A percentile compares a stretch with the other conserved stretches of the same genome.
Conservation (phyloP, 2,329 filamentous ascomycete species). For the Lachnellula occidentalis region DNA sequence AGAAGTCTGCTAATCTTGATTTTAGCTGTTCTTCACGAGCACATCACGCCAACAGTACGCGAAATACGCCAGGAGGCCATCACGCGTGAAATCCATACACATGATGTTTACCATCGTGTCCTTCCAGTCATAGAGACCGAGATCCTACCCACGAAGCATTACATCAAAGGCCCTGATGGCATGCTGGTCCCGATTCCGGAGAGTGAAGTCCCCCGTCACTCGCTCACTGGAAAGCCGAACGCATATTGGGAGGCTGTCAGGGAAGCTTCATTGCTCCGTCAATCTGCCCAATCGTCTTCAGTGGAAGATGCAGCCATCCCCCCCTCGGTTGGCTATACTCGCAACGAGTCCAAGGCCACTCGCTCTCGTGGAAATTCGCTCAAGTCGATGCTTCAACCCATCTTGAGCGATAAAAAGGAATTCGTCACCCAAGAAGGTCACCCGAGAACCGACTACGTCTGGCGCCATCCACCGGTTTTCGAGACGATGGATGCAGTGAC, state of each 20-base stretch:
- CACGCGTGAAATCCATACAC: conserved; percentile 48
- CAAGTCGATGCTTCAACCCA: conserved; percentile 12
- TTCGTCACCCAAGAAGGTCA: conserved; percentile 20
- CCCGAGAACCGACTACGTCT: conserved; percentile 24
- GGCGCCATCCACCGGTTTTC: conserved; percentile 25
- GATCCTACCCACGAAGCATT: conserved; percentile 48
- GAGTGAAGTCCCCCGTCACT: conserved; percentile 33
- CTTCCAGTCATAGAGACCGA: conserved; percentile 49
- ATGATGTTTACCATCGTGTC: conserved; percentile 46
- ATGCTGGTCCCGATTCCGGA: conserved; percentile 42
- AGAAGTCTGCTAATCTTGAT: conserved; percentile 14
- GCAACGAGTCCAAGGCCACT: conserved; percentile 5
- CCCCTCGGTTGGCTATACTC: conserved; percentile 12
- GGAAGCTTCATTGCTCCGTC: background rate
- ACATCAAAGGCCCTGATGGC: conserved; percentile 31
- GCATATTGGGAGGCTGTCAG: conserved; percentile 14
- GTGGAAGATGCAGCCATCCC: conserved; percentile 11
- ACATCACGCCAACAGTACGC: conserved; percentile 38
- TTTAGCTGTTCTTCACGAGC: conserved; percentile 46
- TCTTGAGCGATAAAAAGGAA: conserved; percentile 23
- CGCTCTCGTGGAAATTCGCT: conserved; percentile 4
- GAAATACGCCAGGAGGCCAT: conserved; percentile 43
- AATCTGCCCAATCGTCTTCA: background rate
- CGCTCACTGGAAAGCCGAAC: conserved; percentile 3
- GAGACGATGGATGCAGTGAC: conserved; percentile 12